Base-by-base conservation (phyloP, 345 rosid species). In the Gossypium longicalyx region DNA sequence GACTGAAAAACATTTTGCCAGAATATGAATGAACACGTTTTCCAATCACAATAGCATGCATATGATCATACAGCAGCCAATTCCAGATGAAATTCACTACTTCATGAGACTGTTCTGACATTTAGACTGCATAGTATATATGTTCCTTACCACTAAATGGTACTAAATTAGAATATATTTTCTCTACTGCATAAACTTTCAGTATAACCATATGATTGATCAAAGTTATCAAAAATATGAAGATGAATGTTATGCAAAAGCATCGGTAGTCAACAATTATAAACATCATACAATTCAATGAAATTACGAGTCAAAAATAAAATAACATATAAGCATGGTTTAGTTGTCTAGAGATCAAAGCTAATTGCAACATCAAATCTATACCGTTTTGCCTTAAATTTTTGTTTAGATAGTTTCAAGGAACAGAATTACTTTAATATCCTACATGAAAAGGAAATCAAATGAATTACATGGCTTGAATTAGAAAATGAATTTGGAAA, bases 391-490 rank as follows among this genome's bases (percentile, higher is more conserved):
- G 61, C 47, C 47, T 51, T 70, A 27, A 70, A 52, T 25, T 52
- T 23, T 27, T 27, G 16, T 52, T 51, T 17, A 29, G 4, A 52
- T 17, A 52, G 61, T 29, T 4, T 34, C 27, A 27, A 17, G 29
- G n/a, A 51, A 51, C 44, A 52, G 23, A 51, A 27, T 2, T 29
- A 52, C 61, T 29, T 70, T 3, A 48, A 49, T 34, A 68, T 52
- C n/a, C 22, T 49, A 25, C 20, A 68, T 1, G 22, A 48, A 68
- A 68, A 25, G 58, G 57, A 49, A 47, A 67, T 48, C 71, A 48
- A 67, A 47, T 67, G 56, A 66, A 66, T 45, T 34, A 66, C n/a
- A 45, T 62, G 12, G 22, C 47, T 62, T 29, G 20, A 60, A 60
- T 60, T 17, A 60, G 41, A 44, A 66, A 43, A 66, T 19, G 53